Base-by-base conservation (phyloP, 176 grass and related monocot species). In the Eragrostis nindensis region DNA sequence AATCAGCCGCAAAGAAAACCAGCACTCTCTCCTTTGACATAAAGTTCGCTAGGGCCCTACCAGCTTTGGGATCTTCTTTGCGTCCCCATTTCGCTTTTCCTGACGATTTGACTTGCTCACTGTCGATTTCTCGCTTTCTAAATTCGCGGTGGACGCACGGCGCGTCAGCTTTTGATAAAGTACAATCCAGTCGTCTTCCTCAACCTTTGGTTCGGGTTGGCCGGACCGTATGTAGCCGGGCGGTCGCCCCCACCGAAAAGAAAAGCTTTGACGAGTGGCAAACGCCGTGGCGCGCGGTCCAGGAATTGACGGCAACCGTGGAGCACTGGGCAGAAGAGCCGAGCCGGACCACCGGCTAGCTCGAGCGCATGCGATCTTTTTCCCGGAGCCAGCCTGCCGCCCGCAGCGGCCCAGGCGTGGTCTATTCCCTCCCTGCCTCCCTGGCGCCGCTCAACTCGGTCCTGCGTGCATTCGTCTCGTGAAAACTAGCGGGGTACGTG, bases 1-100 rank as follows among this genome's bases (percentile, higher is more conserved):
- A 36, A 36, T 36, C n/a, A 36, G 32, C 32, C 32, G 1, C 32
- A 55, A 61, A 59, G 22, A 61, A 61, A 61, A 6, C 24, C 11
- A 47, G 0, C 11, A 61, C 22, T 11, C n/a, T 45, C 57, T 1
- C 15, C 75, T 78, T 77, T 65, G 60, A 78, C 60, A 65, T 3
- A 36, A 65, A 64, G 43, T 11, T 3, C n/a, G n/a, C n/a, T n/a
- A 54, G 78, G 49, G 46, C 11, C 52, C 40, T 47, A 73, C 21
- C 19, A 24, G 56, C 56, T 73, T 82, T 63, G 56, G 67, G 43
- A 70, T 73, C 44, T 74, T 65, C 69, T 27, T 78, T 79, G 29
- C 29, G 14, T 16, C 6, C 30, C 62, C 19, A 26, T 26, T 36
- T 11, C 15, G 14, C 5, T 9, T 44, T 43, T 2, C 27, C 26